A percentile compares a stretch with the other conserved stretches of the same genome.
Evolutionary conservation across 2,329 filamentous ascomycete species (phyloP).

Genomic region (Ophiocordyceps polyrhachis-furcata): DNA sequence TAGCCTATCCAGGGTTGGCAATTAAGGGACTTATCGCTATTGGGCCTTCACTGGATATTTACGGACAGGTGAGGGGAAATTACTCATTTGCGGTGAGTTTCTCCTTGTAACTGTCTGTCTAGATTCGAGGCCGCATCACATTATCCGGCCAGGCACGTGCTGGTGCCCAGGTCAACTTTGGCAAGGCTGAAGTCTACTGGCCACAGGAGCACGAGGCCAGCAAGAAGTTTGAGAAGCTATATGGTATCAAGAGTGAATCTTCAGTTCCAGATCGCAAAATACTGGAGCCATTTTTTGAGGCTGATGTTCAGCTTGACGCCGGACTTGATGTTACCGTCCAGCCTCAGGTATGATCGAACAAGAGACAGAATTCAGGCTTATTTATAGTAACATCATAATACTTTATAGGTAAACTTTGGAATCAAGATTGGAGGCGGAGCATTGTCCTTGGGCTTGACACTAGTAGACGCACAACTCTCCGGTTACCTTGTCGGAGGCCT

Average conservation of each 20-base stretch:
- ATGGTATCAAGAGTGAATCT: background rate
- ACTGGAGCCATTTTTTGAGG: background rate
- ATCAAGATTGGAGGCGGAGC: background rate
- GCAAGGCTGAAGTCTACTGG: conserved; percentile 1
- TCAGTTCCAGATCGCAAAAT: background rate
- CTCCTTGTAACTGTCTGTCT: background rate
- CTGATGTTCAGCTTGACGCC: background rate
- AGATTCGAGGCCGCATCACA: background rate
- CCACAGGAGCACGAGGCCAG: background rate
- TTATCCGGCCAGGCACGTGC: background rate
- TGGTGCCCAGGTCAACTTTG: background rate
- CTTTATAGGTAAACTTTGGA: background rate
- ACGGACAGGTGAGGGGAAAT: conserved; percentile 1
- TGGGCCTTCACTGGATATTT: background rate
- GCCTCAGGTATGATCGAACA: conserved; percentile 1
- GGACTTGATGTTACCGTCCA: background rate
- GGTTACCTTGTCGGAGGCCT: background rate
- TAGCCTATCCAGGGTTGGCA: background rate
- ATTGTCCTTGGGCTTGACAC: background rate
- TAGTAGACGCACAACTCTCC: background rate
- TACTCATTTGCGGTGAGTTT: no score
- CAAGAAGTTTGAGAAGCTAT: background rate
- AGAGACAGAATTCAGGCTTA: no score
- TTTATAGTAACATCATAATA: background rate
- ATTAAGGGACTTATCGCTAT: background rate